phyloP scores from a whole-genome alignment of 2,329 filamentous ascomycete species.

The Grosmannia clavigera region DNA sequence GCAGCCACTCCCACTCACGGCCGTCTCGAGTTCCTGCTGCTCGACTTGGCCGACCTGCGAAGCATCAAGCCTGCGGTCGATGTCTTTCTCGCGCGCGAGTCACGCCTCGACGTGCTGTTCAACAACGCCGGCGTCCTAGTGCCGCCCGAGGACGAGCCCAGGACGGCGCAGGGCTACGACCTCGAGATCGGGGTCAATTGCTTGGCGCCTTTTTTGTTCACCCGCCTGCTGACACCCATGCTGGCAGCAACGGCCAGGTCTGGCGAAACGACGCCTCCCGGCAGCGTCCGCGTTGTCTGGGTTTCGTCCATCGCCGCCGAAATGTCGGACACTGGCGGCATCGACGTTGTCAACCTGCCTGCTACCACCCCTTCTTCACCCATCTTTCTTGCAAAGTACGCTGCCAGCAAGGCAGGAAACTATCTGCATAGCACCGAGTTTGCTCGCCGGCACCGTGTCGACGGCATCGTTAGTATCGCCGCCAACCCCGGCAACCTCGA shows the following conservation, averaged over 20 bases:
- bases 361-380: not conserved
- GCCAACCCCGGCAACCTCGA: slow-evolving; percentile 28
- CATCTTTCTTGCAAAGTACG: slow-evolving; percentile 1
- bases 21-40: slow-evolving; percentile 23
- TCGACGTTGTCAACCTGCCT: slow-evolving; percentile 8
- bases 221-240: slow-evolving; percentile 13
- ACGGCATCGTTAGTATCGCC: slow-evolving; percentile 8
- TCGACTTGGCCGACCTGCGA: slow-evolving; percentile 24
- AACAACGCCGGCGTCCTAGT: slow-evolving; percentile 27
- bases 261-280: not conserved
- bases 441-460: slow-evolving; percentile 4
- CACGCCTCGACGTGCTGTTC: slow-evolving; percentile 22
- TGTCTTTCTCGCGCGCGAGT: slow-evolving; percentile 18
- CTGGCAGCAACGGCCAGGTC: slow-evolving; percentile 10
- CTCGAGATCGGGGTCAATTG: slow-evolving; percentile 15
- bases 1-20: slow-evolving; percentile 17
- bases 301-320: slow-evolving; percentile 11
- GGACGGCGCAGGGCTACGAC: slow-evolving; percentile 17
- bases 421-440: slow-evolving; percentile 13
- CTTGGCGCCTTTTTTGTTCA: slow-evolving; percentile 14
- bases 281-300: slow-evolving; percentile 14
- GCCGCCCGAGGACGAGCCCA: slow-evolving; percentile 15
- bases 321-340: slow-evolving; percentile 4
- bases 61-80: slow-evolving; percentile 17
- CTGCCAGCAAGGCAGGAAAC: slow-evolving; percentile 10